Evolutionary conservation across 2,329 filamentous ascomycete species (phyloP).

Genomic region (Ophiostoma montium): DNA sequence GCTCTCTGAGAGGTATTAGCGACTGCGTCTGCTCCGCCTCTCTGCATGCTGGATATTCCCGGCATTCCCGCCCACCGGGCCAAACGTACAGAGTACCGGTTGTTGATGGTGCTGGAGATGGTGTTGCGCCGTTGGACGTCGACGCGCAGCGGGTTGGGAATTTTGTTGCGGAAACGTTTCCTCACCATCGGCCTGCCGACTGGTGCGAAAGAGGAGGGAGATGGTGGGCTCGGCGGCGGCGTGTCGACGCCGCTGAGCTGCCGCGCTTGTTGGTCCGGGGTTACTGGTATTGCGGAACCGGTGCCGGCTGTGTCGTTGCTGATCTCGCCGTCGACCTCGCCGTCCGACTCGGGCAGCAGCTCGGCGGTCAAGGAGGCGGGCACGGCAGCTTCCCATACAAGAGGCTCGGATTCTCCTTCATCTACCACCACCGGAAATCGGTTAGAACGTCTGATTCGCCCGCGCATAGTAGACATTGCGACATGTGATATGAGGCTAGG

Average conservation of each 20-base stretch:
- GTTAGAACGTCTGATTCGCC: constrained; percentile 8
- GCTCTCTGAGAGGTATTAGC: constrained; percentile 35
- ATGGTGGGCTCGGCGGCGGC: constrained; percentile 29
- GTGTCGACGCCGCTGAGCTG: constrained; percentile 20
- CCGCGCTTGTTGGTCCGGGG: constrained; percentile 7
- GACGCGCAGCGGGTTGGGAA: constrained; percentile 30
- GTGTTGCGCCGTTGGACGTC: constrained; percentile 25
- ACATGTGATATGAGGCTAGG: not conserved
- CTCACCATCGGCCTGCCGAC: constrained; percentile 39
- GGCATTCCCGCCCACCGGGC: not conserved
- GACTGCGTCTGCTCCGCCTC: not conserved
- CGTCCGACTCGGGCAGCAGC: constrained; percentile 10
- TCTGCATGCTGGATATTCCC: not conserved
- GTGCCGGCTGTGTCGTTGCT: not conserved
- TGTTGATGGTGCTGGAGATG: constrained; percentile 31
- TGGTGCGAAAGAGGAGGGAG: constrained; percentile 42
- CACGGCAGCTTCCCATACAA: constrained; percentile 32
- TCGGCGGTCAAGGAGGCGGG: constrained; percentile 3
- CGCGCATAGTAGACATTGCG: not conserved
- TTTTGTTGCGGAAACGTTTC: constrained; percentile 37
- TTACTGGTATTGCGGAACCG: constrained; percentile 1
- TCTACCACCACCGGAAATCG: constrained; percentile 18
- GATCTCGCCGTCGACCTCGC: not conserved
- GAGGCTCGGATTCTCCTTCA: constrained; percentile 35
- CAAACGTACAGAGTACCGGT: constrained; percentile 38